Base-by-base conservation (phyloP, 257 asterid species). In the Solanum sparsipilum region DNA sequence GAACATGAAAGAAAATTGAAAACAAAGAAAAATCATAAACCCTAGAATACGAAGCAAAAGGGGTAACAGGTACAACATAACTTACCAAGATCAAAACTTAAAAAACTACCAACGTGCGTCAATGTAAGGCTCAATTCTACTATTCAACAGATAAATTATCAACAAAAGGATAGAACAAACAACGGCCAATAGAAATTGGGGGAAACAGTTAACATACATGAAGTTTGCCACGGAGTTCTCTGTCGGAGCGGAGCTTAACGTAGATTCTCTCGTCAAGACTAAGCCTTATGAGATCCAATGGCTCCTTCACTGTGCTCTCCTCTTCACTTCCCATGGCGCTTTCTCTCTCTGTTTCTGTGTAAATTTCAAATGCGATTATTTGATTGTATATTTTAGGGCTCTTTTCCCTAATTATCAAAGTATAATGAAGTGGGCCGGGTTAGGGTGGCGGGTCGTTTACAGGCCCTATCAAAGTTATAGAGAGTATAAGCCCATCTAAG, bases 261-360 rank as follows among this genome's bases (percentile, higher is more conserved):
- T 97, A 96, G 93, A 97, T 97, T 87, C 99, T 94, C 90, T 97
- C 99, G 90, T 97, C 99, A 89, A 97, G 98, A 56, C 99, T 97
- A 91, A 97, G 99, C 35, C 99, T 95, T 87, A 97, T 96, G 89
- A 97, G 98, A 92, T 97, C 99, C 95, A 97, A 91, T 1, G 99
- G 99, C 95, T 97, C 99, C 92, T 94, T 96, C 90, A 97, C 99
- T 78, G 98, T 94, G 90, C 98, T 96, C 91, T 97, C 99, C 83
- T 97, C 99, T 91, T 96, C 99, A 92, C 99, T 95, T 67, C 98
- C 99, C 99, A 97, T 96, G 85, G 84, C 39, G 41, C 84, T 76
- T 20, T 56, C n/a, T 56, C 18, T 78, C 63, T 84, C 13, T 58
- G 21, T 78, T 39, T 34, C 48, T 38, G 12, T 25, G 78, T 27